Evolutionary conservation across 2,329 filamentous ascomycete genomes (phyloP).

Genomic region (Botrytis byssoidea): DNA sequence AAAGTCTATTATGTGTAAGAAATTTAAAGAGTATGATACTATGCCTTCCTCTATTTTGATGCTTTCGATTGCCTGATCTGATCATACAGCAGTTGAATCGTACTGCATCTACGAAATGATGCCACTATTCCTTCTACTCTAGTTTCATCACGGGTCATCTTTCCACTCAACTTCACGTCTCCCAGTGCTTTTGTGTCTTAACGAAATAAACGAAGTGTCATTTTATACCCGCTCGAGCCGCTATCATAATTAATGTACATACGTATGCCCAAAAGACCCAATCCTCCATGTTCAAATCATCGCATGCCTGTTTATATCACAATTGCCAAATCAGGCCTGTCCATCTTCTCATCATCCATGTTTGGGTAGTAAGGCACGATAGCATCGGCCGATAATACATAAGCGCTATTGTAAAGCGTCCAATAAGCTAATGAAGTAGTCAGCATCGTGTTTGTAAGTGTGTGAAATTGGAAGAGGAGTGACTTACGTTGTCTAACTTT

Average conservation of each 20-base stretch:
- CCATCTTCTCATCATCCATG: conserved; percentile 75
- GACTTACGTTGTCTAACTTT: conserved; percentile 72
- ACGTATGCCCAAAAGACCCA: background rate
- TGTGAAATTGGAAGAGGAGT: background rate
- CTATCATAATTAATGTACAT: conserved; percentile 16
- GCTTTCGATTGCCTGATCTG: background rate
- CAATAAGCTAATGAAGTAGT: conserved; percentile 64
- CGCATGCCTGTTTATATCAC: conserved; percentile 56
- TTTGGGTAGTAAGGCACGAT: conserved; percentile 97
- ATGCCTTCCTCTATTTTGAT: background rate
- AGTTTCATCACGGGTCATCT: background rate
- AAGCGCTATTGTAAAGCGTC: conserved; percentile 95
- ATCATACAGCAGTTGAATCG: background rate
- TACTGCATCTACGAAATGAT: background rate
- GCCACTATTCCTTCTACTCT: background rate
- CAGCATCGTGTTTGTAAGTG: background rate
- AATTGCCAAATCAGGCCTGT: conserved; percentile 78
- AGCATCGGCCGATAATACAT: conserved; percentile 87
- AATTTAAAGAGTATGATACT: background rate
- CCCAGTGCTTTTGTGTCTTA: background rate
- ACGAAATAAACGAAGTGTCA: conserved; percentile 3
- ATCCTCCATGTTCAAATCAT: conserved; percentile 18
- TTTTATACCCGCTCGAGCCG: conserved; percentile 4
- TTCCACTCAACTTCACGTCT: background rate
- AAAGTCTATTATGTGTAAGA: background rate